Base-by-base conservation (phyloP, 2,329 filamentous ascomycete genomes). In the Neopestalotiopsis sp. region DNA sequence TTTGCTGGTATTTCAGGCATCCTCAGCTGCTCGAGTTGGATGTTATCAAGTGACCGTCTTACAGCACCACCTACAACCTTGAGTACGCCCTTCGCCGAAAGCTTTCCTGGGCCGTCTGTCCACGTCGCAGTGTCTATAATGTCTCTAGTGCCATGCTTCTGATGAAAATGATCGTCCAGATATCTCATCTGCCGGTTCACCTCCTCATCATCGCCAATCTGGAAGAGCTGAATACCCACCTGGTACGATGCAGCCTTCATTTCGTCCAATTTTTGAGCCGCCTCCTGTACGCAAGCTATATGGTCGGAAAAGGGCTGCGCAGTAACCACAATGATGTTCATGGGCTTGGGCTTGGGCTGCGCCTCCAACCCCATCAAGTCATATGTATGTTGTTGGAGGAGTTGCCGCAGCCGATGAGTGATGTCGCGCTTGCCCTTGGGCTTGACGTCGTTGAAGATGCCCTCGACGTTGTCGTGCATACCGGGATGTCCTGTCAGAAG, bases 261-360 rank as follows among this genome's bases (percentile, higher is more conserved):
- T 69, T 82, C 81, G 72, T 92, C 88, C 10, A 94, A 82, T 73
- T 85, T 88, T 79, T 85, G 86, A 0, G 91, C 92, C 0, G 85
- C 85, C 1, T 80, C 78, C 58, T 91, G 82, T 63, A 94, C 81
- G 4, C 81, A 84, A 75, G 91, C 89, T 0, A 90, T 85, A 69
- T 93, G 90, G 73, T 93, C 90, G 4, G 84, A 88, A 0, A 91
- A 88, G 40, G 84, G 86, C 13, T 92, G 91, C 71, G 94, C 91
- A 0, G 92, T 93, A 71, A 94, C 89, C 20, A 92, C 88, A 71
- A 94, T 93, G 74, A 94, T 84, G 71, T 94, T 94, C n/a, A 94
- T 81, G 0, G 91, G 91, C 61, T 61, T 69, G 45, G 14, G 24
- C 4, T 17, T 42, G 7, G 34, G 14, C 2, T 17, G 52, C 4